phyloP scores from a whole-genome alignment of 2,329 filamentous ascomycete genomes.

The Aquanectria penicillioides region DNA sequence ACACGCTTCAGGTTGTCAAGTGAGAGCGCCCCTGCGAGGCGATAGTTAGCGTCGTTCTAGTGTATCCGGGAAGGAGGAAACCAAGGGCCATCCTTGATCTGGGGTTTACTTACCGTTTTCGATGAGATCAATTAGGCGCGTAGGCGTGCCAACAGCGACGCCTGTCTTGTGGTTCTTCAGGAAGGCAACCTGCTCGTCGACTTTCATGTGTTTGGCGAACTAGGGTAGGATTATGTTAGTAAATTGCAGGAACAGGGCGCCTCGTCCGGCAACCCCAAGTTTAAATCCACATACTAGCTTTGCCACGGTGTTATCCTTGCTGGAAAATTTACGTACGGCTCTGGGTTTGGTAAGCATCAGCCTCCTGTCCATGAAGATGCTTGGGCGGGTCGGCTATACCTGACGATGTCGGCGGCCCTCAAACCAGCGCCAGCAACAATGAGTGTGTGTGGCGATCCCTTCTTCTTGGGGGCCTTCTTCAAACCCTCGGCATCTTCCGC shows the following conservation, averaged over 20 bases:
- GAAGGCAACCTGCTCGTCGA: conserved; percentile 84
- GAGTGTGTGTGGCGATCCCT: conserved; percentile 84
- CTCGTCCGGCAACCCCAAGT: too few species aligned
- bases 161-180: conserved; percentile 77
- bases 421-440: conserved; percentile 87
- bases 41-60: neutral
- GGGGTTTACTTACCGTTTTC: conserved; percentile 78
- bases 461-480: conserved; percentile 71
- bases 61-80: neutral
- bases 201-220: conserved; percentile 98
- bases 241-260: neutral
- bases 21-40: conserved; percentile 70
- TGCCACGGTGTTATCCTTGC: conserved; percentile 79
- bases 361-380: neutral
- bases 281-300: conserved; percentile 70
- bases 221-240: conserved; percentile 40
- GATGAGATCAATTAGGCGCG: conserved; percentile 82
- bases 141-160: conserved; percentile 90
- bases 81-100: too few species aligned
- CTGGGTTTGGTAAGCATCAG: too few species aligned
- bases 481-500: conserved; percentile 68
- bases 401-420: conserved; percentile 84
- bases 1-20: conserved; percentile 78
- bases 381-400: conserved; percentile 56
- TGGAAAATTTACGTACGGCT: conserved; percentile 80